phyloP scores from a whole-genome alignment of 2,329 filamentous ascomycete species.

The Lasiodiplodia sp. region DNA sequence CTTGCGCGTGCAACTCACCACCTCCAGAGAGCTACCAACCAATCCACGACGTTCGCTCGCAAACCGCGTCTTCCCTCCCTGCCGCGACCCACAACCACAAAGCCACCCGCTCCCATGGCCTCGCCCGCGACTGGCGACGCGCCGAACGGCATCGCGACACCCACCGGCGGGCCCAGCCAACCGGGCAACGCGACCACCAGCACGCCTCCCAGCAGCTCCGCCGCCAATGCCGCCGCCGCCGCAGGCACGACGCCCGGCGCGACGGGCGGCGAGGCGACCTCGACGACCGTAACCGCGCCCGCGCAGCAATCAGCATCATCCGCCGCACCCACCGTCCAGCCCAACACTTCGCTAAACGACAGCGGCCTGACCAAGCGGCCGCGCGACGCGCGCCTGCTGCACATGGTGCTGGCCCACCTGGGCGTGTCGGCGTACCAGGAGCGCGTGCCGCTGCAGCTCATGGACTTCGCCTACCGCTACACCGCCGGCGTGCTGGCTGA shows the following conservation, averaged over 20 bases:
- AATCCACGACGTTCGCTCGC: neutral
- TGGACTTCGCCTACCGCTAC: slow-evolving; percentile 87
- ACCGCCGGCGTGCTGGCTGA: slow-evolving; percentile 75
- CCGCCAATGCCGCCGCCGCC: slow-evolving; percentile 37
- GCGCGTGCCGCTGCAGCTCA: slow-evolving; percentile 80
- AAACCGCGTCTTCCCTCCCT: neutral
- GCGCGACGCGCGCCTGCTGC: slow-evolving; percentile 79
- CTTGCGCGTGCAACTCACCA: slow-evolving; percentile 2
- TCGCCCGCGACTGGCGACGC: slow-evolving; percentile 45
- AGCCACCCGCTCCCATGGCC: slow-evolving; percentile 39
- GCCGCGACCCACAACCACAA: neutral
- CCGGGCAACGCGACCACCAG: slow-evolving; percentile 21
- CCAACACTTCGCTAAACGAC: slow-evolving; percentile 45
- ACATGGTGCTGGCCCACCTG: slow-evolving; percentile 79
- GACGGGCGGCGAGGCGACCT: slow-evolving; percentile 30
- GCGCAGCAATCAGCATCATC: slow-evolving; percentile 2
- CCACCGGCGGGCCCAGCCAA: slow-evolving; percentile 39
- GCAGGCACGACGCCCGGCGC: slow-evolving; percentile 36
- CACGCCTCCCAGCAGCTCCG: slow-evolving; percentile 45
- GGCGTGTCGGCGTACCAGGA: slow-evolving; percentile 82
- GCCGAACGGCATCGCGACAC: slow-evolving; percentile 50
- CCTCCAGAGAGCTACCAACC: neutral
- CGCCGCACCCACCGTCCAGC: slow-evolving; percentile 37
- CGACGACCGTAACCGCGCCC: slow-evolving; percentile 34
- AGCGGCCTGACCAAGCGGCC: slow-evolving; percentile 60